Evolutionary conservation across 306 rosid species (phyloP).

Genomic region (Astragalus membranaceus): DNA sequence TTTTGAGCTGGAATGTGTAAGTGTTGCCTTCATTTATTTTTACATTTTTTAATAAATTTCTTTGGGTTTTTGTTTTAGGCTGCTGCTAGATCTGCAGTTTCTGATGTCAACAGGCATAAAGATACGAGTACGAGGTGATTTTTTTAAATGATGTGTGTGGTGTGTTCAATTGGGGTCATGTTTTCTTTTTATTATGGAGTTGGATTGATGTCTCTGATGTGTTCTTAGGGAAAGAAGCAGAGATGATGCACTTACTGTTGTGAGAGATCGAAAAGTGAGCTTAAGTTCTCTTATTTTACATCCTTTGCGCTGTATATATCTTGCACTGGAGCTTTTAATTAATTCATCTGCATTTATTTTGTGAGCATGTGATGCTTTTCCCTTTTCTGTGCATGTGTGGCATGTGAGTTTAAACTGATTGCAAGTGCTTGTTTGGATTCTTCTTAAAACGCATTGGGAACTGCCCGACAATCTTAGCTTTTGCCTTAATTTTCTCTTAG

Average conservation of each 20-base stretch:
- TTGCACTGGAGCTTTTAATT: not conserved
- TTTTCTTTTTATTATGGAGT: not conserved
- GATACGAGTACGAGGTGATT: slow-evolving; percentile 51
- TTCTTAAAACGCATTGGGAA: not conserved
- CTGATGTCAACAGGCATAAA: slow-evolving; percentile 52
- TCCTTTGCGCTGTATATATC: not conserved
- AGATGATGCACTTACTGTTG: slow-evolving; percentile 35
- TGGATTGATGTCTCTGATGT: slow-evolving; percentile 5
- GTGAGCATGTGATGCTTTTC: not conserved
- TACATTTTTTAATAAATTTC: not conserved
- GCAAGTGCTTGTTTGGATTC: not conserved
- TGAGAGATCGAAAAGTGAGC: slow-evolving; percentile 71
- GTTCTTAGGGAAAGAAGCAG: slow-evolving; percentile 50
- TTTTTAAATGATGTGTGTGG: not conserved
- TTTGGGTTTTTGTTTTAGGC: slow-evolving; percentile 31
- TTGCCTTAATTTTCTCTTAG: not conserved
- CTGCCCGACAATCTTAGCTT: not conserved
- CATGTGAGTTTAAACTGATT: not conserved
- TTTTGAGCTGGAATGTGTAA: not conserved
- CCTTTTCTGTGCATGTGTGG: not conserved
- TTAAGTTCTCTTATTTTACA: slow-evolving; percentile 2
- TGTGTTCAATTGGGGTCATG: not conserved
- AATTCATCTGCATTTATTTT: not conserved
- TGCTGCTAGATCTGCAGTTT: slow-evolving; percentile 36
- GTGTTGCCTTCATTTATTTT: not conserved